These are phyloP conservation scores for Calonectria ilicicola DNA, from an alignment of 2,329 filamentous ascomycete species.

Conservation along the genomic window DNA sequence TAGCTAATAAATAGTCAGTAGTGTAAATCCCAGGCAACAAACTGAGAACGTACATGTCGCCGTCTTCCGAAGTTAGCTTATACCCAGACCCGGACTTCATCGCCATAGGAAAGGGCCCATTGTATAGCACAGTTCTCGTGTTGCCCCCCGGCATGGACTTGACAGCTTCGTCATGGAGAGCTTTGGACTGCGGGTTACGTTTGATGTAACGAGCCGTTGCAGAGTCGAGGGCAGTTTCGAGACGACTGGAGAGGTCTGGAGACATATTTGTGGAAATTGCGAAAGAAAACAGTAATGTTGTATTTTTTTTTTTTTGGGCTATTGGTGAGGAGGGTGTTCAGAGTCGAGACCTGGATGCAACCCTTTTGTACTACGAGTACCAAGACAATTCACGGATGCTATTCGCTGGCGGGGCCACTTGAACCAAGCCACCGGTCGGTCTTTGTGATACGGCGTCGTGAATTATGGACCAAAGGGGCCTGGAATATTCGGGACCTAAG, in stretches of 20 bases:
- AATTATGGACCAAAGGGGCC: not conserved
- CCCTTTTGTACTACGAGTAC: not conserved
- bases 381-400: not conserved
- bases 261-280: conserved; percentile 27
- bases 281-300: not conserved
- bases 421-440: not conserved
- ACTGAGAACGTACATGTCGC: conserved; percentile 43
- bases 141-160: conserved; percentile 58
- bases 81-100: conserved; percentile 52
- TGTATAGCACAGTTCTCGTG: conserved; percentile 58
- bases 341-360: not conserved
- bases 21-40: too few species aligned
- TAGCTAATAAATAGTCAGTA: conserved; percentile 52
- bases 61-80: conserved; percentile 56
- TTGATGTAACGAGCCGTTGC: conserved; percentile 49
- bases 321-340: not conserved
- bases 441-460: not conserved
- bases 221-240: conserved; percentile 45
- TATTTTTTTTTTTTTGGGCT: too few species aligned
- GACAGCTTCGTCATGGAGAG: conserved; percentile 52
- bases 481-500: not conserved
- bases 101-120: conserved; percentile 57
- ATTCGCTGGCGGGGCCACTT: conserved; percentile 10
- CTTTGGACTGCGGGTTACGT: conserved; percentile 53
- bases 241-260: conserved; percentile 28